Percentiles rank a stretch among this genome's conserved stretches.
phyloP scores from a whole-genome alignment of 441 rosid species.

The Gossypium schwendimanii region DNA sequence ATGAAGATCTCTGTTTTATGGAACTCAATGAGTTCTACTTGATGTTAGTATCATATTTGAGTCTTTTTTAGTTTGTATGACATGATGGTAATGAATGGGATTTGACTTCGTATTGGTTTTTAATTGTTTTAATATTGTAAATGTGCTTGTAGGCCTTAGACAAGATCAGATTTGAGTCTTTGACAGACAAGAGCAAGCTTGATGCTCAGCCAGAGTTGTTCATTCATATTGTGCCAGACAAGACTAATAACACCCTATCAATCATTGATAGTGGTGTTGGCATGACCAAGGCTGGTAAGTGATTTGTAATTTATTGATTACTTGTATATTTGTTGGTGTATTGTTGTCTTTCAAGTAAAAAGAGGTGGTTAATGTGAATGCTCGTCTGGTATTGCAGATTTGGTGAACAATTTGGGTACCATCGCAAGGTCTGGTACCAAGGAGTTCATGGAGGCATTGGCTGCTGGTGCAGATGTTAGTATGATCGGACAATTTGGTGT shows the following conservation, averaged over 20 bases:
- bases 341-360: neutral
- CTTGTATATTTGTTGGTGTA: neutral
- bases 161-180: slow-evolving; percentile 57
- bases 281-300: slow-evolving; percentile 65
- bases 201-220: slow-evolving; percentile 63
- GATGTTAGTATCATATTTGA: too few relatives aligned
- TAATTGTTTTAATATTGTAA: neutral
- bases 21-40: too few relatives aligned
- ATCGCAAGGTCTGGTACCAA: slow-evolving; percentile 64
- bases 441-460: slow-evolving; percentile 65
- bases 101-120: neutral
- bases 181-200: slow-evolving; percentile 61
- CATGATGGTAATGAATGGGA: neutral
- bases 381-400: slow-evolving; percentile 17
- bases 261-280: slow-evolving; percentile 61
- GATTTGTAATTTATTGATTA: neutral
- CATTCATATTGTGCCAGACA: slow-evolving; percentile 57
- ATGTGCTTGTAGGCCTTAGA: slow-evolving; percentile 42
- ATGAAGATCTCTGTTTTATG: too few relatives aligned
- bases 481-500: slow-evolving; percentile 75
- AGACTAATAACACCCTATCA: slow-evolving; percentile 43
- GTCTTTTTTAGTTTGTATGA: neutral
- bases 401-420: slow-evolving; percentile 74
- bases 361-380: neutral
- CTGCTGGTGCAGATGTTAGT: slow-evolving; percentile 69